Base-by-base conservation (phyloP, 2,329 filamentous ascomycete species). In the Alternaria atra region DNA sequence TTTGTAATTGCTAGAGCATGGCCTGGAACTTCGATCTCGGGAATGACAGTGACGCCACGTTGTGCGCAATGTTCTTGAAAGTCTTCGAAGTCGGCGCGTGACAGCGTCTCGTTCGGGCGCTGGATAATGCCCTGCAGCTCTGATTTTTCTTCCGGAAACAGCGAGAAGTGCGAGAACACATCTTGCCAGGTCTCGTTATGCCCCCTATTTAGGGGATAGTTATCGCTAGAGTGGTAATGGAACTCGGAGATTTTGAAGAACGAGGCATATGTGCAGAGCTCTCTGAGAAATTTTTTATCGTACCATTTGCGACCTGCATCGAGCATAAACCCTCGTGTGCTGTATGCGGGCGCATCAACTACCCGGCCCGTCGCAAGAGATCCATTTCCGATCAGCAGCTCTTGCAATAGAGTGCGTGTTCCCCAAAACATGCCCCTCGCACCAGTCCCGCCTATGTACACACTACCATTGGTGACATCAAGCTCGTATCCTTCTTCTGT, bases 401-500 rank as follows among this genome's bases (percentile, higher is more conserved):
- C 71, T 64, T 84, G 82, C 5, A 84, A 63, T 9, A 84, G 66
- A 2, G 82, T 83, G 34, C 82, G 73, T 7, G 82, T 84, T 46
- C 81, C 82, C 82, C 82, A 84, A 68, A 79, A 84, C 71, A 82
- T 78, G 15, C 82, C 82, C 39, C 81, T 76, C 25, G 81, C 77
- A 9, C 82, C 81, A 1, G 78, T 73, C 2, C 82, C 82, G 29
- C 75, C 71, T 34, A 84, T 80, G 44, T 70, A 75, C 8, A 80
- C 77, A 15, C 71, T 72, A 1, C 67, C 67, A 15, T 71, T 56
- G 2, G 67, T 61, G 6, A 85, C 69, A 13, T 79, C 73, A 1
- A 87, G 64, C 40, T 80, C 77, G 56, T 86, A 87, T 1, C 81
- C 85, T 70, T 87, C 85, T 50, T 84, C 81, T 0, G 81, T 85